phyloP scores from a whole-genome alignment of 75 land plant species.

The Pinus albicaulis region DNA sequence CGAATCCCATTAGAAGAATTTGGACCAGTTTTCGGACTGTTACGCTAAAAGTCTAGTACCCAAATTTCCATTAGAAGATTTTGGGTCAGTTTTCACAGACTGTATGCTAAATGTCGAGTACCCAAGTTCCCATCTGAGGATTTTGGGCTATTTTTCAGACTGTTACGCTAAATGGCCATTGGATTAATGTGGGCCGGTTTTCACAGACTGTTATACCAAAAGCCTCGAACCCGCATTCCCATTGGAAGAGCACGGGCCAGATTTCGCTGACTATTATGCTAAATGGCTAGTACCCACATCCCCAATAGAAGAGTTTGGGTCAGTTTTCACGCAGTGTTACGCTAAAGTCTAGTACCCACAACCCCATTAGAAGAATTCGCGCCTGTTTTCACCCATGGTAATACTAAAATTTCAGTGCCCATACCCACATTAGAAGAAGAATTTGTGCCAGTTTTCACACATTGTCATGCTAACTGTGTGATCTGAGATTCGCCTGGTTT shows the following conservation, averaged over 20 bases:
- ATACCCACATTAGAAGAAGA: neutral
- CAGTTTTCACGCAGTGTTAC: neutral
- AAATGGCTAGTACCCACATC: neutral
- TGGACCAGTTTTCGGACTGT: neutral
- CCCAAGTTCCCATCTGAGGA: neutral
- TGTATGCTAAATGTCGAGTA: neutral
- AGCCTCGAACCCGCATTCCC: neutral
- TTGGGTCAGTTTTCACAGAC: neutral
- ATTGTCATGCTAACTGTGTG: neutral
- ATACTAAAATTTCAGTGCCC: neutral
- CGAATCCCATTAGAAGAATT: neutral
- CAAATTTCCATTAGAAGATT: neutral
- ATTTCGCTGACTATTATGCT: neutral
- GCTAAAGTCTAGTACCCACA: neutral
- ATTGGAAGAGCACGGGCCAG: neutral
- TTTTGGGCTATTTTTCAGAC: neutral
- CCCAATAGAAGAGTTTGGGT: neutral
- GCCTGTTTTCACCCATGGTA: neutral
- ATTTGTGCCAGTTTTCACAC: neutral
- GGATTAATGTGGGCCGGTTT: neutral
- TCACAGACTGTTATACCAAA: neutral
- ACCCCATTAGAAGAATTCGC: neutral
- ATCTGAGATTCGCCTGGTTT: neutral
- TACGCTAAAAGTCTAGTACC: neutral
- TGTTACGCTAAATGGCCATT: neutral